Percentiles rank a stretch among this genome's conserved stretches.
Evolutionary conservation across 2,329 filamentous ascomycete species (phyloP).

Genomic region (Eutypella sp.): DNA sequence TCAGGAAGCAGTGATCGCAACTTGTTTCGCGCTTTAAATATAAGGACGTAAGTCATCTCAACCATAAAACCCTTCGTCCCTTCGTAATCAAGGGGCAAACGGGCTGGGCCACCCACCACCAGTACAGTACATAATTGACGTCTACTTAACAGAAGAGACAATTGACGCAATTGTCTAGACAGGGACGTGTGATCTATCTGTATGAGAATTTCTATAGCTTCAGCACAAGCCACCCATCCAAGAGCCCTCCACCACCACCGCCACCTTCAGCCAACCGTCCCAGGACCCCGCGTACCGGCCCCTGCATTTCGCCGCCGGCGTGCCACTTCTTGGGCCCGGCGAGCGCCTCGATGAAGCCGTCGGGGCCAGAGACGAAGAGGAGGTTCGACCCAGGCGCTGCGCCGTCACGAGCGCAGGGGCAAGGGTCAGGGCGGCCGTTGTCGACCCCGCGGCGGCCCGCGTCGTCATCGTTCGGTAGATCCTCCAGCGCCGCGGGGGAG

Average conservation of each 20-base stretch:
- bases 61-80: no score
- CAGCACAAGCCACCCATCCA: conserved; percentile 46
- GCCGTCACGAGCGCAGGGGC: conserved; percentile 22
- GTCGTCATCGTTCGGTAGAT: conserved; percentile 23
- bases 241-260: conserved; percentile 11
- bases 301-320: conserved; percentile 68
- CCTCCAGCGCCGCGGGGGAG: conserved; percentile 14
- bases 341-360: conserved; percentile 79
- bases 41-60: no score
- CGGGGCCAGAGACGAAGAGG: conserved; percentile 83
- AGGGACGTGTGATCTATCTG: no score
- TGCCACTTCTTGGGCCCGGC: conserved; percentile 77
- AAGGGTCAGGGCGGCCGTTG: conserved; percentile 6
- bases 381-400: conserved; percentile 50
- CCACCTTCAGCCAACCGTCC: conserved; percentile 50
- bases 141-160: no score
- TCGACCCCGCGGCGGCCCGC: conserved; percentile 5
- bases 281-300: conserved; percentile 65
- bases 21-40: no score
- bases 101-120: no score
- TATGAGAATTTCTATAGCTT: conserved; percentile 37
- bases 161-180: no score
- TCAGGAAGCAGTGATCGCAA: no score
- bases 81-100: no score
- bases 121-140: no score